Evolutionary conservation across 2,329 filamentous ascomycete genomes (phyloP), one percentile per base, ranked within the genome.

Genomic region (Cercospora zeina): DNA sequence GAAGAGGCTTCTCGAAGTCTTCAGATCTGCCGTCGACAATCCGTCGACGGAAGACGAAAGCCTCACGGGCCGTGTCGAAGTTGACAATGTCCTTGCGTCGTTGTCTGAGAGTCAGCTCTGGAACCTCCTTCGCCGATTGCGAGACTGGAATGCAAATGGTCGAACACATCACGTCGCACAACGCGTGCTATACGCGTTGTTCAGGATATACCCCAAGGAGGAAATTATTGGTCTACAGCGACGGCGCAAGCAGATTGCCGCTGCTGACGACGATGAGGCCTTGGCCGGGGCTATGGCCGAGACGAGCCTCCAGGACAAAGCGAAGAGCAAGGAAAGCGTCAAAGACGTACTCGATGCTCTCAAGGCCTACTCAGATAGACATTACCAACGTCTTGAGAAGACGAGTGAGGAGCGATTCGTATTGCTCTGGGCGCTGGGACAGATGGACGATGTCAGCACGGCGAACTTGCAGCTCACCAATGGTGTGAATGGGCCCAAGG

Each of bases 61-160:
- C 72, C 73, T 90, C 53, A 85, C 82, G 1, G 89, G 89, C 0
- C 74, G 87, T 14, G 81, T 78, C 61, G 79, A 80, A 45, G 93
- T 97, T 8, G 95, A 97, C 69, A 84, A 91, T 56, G 93, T 96
- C 0, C 81, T 99, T 0, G 85, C 82, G n/a, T 85, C 80, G 11
- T 82, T 99, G 5, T 89, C 88, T 4, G 88, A 95, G 69, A 89
- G 93, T 69, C 93, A 97, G 74, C 84, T 99, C 13, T 96, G 91
- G 77, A 81, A 86, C 6, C 83, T 99, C 13, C 83, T 99, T 0
- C 81, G 93, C 37, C 83, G 95, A 62, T 78, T 97, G 49, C 85
- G 96, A 50, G 95, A 99, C 77, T 99, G 95, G 95, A 99, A 99
- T 74, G 96, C 95, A 4, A 97, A 97, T 70, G 92, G 91, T 0